phyloP scores from a whole-genome alignment of 306 rosid species.

The Crotalaria pallida region DNA sequence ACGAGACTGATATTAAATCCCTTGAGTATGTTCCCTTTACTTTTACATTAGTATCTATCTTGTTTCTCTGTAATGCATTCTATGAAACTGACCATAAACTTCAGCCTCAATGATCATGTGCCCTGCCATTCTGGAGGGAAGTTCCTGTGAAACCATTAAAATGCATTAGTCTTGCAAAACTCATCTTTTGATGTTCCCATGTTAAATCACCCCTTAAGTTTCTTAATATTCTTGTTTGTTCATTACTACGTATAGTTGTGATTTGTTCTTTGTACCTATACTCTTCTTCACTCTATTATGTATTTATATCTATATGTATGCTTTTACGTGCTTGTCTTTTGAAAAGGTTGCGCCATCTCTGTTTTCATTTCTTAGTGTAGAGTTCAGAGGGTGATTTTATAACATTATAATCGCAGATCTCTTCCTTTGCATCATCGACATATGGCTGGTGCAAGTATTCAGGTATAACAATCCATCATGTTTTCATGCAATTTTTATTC shows the following conservation, averaged over 20 bases:
- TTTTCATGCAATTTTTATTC: background rate
- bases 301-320: background rate
- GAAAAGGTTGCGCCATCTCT: background rate
- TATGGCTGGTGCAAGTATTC: slow-evolving; percentile 77
- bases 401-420: slow-evolving; percentile 52
- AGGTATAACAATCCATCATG: slow-evolving; percentile 42
- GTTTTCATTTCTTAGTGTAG: slow-evolving; percentile 5
- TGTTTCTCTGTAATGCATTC: slow-evolving; percentile 22
- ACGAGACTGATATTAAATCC: slow-evolving; percentile 79
- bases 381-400: slow-evolving; percentile 20
- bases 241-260: background rate
- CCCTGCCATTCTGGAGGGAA: background rate
- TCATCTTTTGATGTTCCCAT: background rate
- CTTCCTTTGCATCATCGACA: slow-evolving; percentile 93
- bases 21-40: slow-evolving; percentile 71
- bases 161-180: background rate
- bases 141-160: slow-evolving; percentile 11
- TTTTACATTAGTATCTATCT: slow-evolving; percentile 6
- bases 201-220: background rate
- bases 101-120: slow-evolving; percentile 1
- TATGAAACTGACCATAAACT: background rate
- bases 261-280: background rate
- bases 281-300: background rate
- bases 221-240: slow-evolving; percentile 17
- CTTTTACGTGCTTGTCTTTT: background rate